Conservation (phyloP, 2,329 filamentous ascomycete species). For the Microdochium nivale region DNA sequence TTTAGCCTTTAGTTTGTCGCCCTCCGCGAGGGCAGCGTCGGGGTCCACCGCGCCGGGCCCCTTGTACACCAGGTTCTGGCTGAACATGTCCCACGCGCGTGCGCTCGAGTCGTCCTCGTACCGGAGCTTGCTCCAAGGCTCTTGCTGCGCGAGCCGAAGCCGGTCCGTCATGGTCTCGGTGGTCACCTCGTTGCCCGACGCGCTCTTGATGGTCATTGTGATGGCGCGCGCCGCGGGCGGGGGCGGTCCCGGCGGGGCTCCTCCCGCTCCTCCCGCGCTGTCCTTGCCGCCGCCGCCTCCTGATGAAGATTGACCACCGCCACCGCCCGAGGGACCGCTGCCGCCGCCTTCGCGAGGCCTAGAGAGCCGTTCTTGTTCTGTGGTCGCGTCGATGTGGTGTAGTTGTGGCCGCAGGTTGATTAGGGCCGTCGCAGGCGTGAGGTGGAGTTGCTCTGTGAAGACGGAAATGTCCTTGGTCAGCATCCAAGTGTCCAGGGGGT, state of each 20-base stretch:
- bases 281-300: constrained; percentile 17
- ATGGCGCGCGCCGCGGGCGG: constrained; percentile 61
- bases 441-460: constrained; percentile 67
- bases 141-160: constrained; percentile 69
- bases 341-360: constrained; percentile 27
- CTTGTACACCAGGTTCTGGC: constrained; percentile 58
- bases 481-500: too few relatives aligned
- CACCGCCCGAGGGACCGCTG: constrained; percentile 11
- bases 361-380: constrained; percentile 58
- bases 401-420: constrained; percentile 88
- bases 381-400: constrained; percentile 80
- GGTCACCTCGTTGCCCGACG: constrained; percentile 55
- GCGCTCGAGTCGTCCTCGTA: constrained; percentile 77
- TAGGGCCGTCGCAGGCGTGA: constrained; percentile 74
- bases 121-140: constrained; percentile 70
- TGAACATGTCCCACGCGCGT: constrained; percentile 68
- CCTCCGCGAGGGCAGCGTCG: constrained; percentile 1
- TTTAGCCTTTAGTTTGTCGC: constrained; percentile 11
- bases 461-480: neutral
- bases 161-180: constrained; percentile 68
- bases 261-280: constrained; percentile 21
- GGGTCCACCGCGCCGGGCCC: constrained; percentile 8
- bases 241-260: constrained; percentile 21
- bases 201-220: constrained; percentile 78
- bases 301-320: neutral